A percentile compares a stretch with the other conserved stretches of the same genome.
These are phyloP conservation scores for Aspergillus sp. DNA, from an alignment of 2,329 filamentous ascomycete genomes.

Conservation along the genomic window DNA sequence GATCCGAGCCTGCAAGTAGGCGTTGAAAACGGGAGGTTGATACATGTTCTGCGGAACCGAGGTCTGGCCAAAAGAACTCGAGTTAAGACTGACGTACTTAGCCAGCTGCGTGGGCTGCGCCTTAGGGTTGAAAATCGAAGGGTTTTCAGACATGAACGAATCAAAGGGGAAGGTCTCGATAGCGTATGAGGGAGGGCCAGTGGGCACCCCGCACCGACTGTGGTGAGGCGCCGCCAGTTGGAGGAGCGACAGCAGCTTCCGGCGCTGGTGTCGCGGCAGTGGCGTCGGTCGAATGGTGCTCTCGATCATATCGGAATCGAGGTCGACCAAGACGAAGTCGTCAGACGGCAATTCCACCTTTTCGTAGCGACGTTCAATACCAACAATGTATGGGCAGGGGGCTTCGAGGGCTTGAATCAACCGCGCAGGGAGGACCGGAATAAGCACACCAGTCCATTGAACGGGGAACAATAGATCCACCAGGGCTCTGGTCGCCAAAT, in stretches of 20 bases:
- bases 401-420: constrained; percentile 86
- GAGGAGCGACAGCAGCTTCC: constrained; percentile 80
- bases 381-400: constrained; percentile 93
- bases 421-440: constrained; percentile 79
- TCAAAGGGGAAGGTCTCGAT: constrained; percentile 89
- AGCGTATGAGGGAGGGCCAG: constrained; percentile 86
- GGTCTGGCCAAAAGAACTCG: constrained; percentile 68
- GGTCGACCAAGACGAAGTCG: constrained; percentile 88
- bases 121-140: constrained; percentile 66
- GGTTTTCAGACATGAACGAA: constrained; percentile 78
- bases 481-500: constrained; percentile 83
- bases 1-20: constrained; percentile 68
- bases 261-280: constrained; percentile 77
- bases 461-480: constrained; percentile 79
- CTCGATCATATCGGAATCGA: constrained; percentile 85
- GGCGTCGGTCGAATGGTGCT: constrained; percentile 68
- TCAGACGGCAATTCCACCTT: constrained; percentile 67
- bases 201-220: constrained; percentile 71
- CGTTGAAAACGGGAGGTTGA: constrained; percentile 74
- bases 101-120: constrained; percentile 65
- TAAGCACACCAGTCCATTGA: constrained; percentile 89
- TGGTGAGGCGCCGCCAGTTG: constrained; percentile 88
- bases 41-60: constrained; percentile 45
- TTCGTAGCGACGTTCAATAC: constrained; percentile 79
- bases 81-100: constrained; percentile 83